These are phyloP conservation scores for Pleurotus ostreatus DNA, from an alignment of 768 basidiomycete genomes.

Conservation along the genomic window DNA sequence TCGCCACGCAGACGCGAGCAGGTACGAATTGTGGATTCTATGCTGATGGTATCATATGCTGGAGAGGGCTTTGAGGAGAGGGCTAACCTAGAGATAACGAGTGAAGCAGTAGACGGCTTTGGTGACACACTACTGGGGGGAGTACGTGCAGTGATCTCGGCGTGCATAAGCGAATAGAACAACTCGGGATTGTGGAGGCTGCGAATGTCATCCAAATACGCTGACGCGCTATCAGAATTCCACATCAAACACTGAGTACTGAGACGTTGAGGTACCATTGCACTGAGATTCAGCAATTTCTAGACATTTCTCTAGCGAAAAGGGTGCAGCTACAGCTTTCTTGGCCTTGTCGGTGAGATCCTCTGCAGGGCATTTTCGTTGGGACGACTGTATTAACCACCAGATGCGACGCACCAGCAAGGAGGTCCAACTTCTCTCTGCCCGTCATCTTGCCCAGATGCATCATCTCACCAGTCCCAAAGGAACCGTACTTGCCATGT, in stretches of 20 bases:
- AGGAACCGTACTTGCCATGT: slow-evolving; percentile 70
- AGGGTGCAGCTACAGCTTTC: slow-evolving; percentile 59
- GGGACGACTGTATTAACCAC: too few relatives aligned
- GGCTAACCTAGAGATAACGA: slow-evolving; percentile 55
- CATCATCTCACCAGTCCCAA: slow-evolving; percentile 66
- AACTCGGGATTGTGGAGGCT: slow-evolving; percentile 62
- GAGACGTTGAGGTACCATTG: slow-evolving; percentile 39
- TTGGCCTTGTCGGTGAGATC: slow-evolving; percentile 57
- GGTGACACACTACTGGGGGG: slow-evolving; percentile 22
- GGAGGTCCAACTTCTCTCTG: slow-evolving; percentile 74
- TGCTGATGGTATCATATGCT: not conserved
- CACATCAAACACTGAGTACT: not conserved
- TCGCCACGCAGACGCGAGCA: slow-evolving; percentile 82
- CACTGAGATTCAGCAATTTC: slow-evolving; percentile 73
- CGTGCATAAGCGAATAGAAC: slow-evolving; percentile 54
- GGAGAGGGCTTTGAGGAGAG: not conserved
- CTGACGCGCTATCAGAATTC: slow-evolving; percentile 26
- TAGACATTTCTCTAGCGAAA: slow-evolving; percentile 58
- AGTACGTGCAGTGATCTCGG: slow-evolving; percentile 51
- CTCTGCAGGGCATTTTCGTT: slow-evolving; percentile 36
- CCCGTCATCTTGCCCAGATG: slow-evolving; percentile 60
- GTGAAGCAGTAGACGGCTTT: slow-evolving; percentile 40
- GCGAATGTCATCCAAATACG: slow-evolving; percentile 66
- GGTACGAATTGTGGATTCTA: slow-evolving; percentile 80
- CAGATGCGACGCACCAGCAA: slow-evolving; percentile 52